Conservation (phyloP, 768 basidiomycete genomes). For the Suillus decipiens region DNA sequence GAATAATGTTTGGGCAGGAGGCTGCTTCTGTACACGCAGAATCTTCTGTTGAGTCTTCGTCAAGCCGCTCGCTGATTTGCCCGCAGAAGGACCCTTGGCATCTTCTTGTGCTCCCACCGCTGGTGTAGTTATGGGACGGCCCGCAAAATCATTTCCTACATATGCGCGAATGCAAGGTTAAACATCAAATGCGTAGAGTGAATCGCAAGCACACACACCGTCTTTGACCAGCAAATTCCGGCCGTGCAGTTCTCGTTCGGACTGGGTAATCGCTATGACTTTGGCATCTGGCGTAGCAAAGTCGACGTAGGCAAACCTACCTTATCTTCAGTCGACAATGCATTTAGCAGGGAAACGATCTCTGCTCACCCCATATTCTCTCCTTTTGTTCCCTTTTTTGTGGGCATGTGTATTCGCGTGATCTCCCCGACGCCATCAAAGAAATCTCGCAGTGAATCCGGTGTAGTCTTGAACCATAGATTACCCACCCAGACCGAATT, state of each 20-base stretch:
- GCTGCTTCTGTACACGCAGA: constrained; percentile 75
- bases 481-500: constrained; percentile 98
- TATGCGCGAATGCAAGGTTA: not conserved
- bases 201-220: constrained; percentile 46
- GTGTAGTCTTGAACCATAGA: constrained; percentile 85
- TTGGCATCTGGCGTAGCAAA: constrained; percentile 81
- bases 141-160: constrained; percentile 72
- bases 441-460: constrained; percentile 67
- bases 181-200: constrained; percentile 12
- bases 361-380: constrained; percentile 79
- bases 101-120: constrained; percentile 35
- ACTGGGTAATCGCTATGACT: constrained; percentile 69
- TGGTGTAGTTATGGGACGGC: constrained; percentile 56
- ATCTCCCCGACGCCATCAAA: constrained; percentile 74
- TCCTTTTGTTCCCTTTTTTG: constrained; percentile 57
- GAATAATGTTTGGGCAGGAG: constrained; percentile 84
- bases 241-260: constrained; percentile 82
- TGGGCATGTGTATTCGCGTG: constrained; percentile 85
- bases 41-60: constrained; percentile 81
- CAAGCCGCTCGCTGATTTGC: constrained; percentile 34
- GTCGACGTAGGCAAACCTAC: constrained; percentile 95
- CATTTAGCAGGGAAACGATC: constrained; percentile 7
- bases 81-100: constrained; percentile 30
- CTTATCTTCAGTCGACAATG: not conserved
- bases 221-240: constrained; percentile 92